Percentiles rank a stretch among this genome's conserved stretches.
Conservation (phyloP, 2,329 filamentous ascomycete species). For the Cladosporium austrohemisphaericum region DNA sequence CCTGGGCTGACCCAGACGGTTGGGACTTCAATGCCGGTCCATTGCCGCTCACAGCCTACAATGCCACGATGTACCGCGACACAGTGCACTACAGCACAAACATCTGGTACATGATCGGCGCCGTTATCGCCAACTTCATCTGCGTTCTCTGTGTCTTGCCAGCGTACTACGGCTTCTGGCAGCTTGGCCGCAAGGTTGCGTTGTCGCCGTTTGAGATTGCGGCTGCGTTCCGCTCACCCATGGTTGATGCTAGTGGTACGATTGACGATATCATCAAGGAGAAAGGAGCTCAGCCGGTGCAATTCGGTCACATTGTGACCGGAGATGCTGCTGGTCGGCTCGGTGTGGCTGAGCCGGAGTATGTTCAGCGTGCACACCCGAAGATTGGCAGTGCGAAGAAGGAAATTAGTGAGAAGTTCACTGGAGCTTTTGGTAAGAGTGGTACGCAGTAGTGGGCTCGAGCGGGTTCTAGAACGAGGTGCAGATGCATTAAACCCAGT, state of each 20-base stretch:
- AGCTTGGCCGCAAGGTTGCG: conserved; percentile 35
- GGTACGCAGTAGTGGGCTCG: neutral
- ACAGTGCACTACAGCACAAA: conserved; percentile 30
- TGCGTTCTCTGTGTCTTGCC: conserved; percentile 33
- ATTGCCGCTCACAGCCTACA: neutral
- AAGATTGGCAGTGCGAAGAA: neutral
- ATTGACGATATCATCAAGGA: conserved; percentile 13
- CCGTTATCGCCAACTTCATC: conserved; percentile 29
- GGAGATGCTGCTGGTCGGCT: conserved; percentile 18
- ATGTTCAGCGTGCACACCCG: conserved; percentile 18
- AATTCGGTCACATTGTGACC: conserved; percentile 17
- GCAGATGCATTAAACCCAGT: no score
- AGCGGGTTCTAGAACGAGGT: no score
- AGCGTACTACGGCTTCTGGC: conserved; percentile 37
- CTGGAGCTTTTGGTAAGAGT: neutral
- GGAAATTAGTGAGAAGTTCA: neutral
- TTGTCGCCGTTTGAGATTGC: conserved; percentile 36
- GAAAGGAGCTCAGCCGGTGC: conserved; percentile 16
- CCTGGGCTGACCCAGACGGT: neutral
- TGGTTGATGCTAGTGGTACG: conserved; percentile 7
- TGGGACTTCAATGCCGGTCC: neutral
- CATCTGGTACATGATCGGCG: conserved; percentile 27
- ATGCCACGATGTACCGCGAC: conserved; percentile 18
- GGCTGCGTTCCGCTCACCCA: conserved; percentile 32
- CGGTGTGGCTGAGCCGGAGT: conserved; percentile 19